Evolutionary conservation across 2,329 filamentous ascomycete species (phyloP).

Genomic region (Chrysoporthe deuterocubensis): DNA sequence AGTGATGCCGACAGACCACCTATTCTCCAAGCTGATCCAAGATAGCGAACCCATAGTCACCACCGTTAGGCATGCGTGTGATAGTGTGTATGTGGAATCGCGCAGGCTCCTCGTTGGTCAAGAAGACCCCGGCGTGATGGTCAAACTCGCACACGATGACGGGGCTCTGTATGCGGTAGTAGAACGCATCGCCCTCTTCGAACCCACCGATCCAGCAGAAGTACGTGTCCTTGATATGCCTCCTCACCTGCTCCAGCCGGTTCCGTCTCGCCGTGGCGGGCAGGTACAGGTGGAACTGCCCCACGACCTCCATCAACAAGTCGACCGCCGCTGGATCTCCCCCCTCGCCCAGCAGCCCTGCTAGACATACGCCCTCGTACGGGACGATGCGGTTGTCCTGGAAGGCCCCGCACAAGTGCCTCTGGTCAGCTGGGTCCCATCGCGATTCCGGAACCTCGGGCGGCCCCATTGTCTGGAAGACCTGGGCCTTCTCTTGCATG

Average conservation of each 20-base stretch:
- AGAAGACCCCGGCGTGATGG: background rate
- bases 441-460: conserved; percentile 67
- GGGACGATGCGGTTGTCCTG: conserved; percentile 78
- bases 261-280: conserved; percentile 58
- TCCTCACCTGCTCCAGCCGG: conserved; percentile 57
- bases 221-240: conserved; percentile 70
- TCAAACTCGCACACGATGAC: conserved; percentile 67
- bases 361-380: conserved; percentile 68
- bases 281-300: conserved; percentile 71
- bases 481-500: conserved; percentile 55
- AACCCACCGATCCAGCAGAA: conserved; percentile 80
- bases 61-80: background rate
- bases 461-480: conserved; percentile 65
- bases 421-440: conserved; percentile 82
- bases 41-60: background rate
- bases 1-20: background rate
- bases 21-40: background rate
- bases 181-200: conserved; percentile 71
- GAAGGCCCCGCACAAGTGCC: conserved; percentile 77
- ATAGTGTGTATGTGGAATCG: conserved; percentile 2
- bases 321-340: conserved; percentile 36
- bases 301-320: conserved; percentile 60
- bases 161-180: conserved; percentile 77
- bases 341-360: conserved; percentile 51
- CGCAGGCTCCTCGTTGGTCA: background rate